phyloP scores from a whole-genome alignment of 2,329 filamentous ascomycete genomes.

The Calonectria hawksworthii region DNA sequence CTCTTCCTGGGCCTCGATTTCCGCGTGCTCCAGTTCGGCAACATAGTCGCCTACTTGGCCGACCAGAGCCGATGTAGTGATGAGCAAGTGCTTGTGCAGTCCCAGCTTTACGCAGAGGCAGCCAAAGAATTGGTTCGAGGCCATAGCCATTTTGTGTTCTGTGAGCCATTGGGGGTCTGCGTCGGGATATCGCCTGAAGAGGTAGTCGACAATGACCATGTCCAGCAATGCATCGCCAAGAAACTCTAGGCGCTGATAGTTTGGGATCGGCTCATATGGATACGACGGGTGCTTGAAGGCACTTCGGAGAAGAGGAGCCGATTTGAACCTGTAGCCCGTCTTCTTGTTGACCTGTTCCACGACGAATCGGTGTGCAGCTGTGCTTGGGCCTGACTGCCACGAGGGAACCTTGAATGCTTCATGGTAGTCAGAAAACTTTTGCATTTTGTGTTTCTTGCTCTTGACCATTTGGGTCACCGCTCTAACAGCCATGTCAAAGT shows the following conservation, averaged over 20 bases:
- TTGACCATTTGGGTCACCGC: constrained; percentile 79
- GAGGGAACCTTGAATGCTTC: constrained; percentile 75
- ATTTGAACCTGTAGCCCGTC: constrained; percentile 75
- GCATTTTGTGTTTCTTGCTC: constrained; percentile 77
- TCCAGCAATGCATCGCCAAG: constrained; percentile 91
- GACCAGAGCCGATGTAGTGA: constrained; percentile 59
- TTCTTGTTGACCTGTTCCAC: constrained; percentile 73
- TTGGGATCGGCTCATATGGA: constrained; percentile 82
- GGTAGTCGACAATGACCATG: constrained; percentile 84
- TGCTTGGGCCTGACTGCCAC: constrained; percentile 76
- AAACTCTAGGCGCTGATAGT: constrained; percentile 93
- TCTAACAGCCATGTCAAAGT: constrained; percentile 71
- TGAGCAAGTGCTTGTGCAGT: constrained; percentile 80
- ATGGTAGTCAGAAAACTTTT: constrained; percentile 80
- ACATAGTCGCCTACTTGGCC: constrained; percentile 68
- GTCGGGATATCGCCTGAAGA: constrained; percentile 82
- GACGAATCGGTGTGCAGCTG: constrained; percentile 78
- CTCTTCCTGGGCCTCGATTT: constrained; percentile 49
- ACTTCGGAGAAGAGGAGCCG: constrained; percentile 82
- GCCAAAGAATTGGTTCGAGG: constrained; percentile 93
- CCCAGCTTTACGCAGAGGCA: constrained; percentile 83
- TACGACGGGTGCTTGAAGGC: constrained; percentile 93
- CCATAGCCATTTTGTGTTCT: constrained; percentile 99
- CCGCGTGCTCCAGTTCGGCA: constrained; percentile 67
- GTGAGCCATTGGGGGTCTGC: constrained; percentile 97